phyloP scores from a whole-genome alignment of 345 rosid genomes.

The Gossypium rotundifolium region DNA sequence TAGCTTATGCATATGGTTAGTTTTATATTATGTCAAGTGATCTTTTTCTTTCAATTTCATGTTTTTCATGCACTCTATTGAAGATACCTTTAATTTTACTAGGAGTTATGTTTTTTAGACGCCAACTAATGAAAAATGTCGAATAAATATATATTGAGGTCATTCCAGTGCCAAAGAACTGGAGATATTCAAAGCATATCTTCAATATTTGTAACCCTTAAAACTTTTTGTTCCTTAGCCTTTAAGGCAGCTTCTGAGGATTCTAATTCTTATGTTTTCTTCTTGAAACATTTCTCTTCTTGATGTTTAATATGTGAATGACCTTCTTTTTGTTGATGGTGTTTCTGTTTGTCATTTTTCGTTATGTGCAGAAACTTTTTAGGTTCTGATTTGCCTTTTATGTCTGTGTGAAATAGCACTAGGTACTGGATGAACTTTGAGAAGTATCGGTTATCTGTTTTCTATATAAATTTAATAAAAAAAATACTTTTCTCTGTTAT shows the following conservation, averaged over 20 bases:
- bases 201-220: neutral
- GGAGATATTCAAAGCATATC: neutral
- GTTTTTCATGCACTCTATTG: neutral
- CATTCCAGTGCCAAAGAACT: neutral
- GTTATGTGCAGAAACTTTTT: neutral
- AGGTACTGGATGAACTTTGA: neutral
- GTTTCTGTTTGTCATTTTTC: neutral
- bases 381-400: neutral
- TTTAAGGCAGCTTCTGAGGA: neutral
- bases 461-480: neutral
- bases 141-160: neutral
- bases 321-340: neutral
- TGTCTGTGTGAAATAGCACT: neutral
- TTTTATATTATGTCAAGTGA: slow-evolving; percentile 3
- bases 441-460: neutral
- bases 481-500: neutral
- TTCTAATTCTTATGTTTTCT: neutral
- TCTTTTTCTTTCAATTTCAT: no score
- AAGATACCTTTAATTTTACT: neutral
- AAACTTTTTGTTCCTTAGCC: neutral
- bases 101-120: neutral
- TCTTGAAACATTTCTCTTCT: neutral
- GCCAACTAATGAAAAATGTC: neutral
- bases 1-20: slow-evolving; percentile 96
- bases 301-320: neutral